Base-by-base conservation (phyloP, 2,329 filamentous ascomycete genomes). In the Diaporthe ampelina region DNA sequence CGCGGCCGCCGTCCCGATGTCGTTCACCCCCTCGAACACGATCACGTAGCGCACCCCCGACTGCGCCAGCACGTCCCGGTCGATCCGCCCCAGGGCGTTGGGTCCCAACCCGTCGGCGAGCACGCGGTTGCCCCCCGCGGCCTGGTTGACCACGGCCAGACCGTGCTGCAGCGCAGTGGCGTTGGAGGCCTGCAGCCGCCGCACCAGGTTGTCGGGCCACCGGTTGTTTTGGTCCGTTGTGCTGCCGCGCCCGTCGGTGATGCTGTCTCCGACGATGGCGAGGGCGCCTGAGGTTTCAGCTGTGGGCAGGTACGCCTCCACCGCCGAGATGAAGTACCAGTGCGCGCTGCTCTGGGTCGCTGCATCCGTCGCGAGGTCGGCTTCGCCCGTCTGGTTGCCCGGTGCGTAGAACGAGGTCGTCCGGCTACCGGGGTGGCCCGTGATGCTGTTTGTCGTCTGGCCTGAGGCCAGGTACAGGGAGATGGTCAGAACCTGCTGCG, bases 21-120 rank as follows among this genome's bases (percentile, higher is more conserved):
- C 91, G 78, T 92, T 92, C 50, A 93, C 89, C 24, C 91, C 91
- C 78, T 91, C 88, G 79, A 90, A 92, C 37, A 93, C 81, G 79
- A 93, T 84, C 43, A 86, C 88, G 79, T 90, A 91, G 52, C 83
- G 81, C 9, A 91, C 86, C 4, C 86, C 87, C 0, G 86, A 81
- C 54, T 91, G 90, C 0, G 89, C 83, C 3, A 92, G 83, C 0
- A 92, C 87, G 78, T 93, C 91, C 19, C 91, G 85, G 77, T 92
- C 90, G 56, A 92, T 82, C 24, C 90, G 86, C 11, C 85, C 84
- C 4, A 91, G 82, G 0, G 87, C 88, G 76, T 88, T 90, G 11
- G 91, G 91, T 0, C 91, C 91, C 0, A 91, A 82, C 0, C 90
- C 88, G 77, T 92, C 90, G 21, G 84, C 81, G 1, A 93, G 85